phyloP scores from a whole-genome alignment of 495 filamentous ascomycete species.

The Aspergillus panamensis region DNA sequence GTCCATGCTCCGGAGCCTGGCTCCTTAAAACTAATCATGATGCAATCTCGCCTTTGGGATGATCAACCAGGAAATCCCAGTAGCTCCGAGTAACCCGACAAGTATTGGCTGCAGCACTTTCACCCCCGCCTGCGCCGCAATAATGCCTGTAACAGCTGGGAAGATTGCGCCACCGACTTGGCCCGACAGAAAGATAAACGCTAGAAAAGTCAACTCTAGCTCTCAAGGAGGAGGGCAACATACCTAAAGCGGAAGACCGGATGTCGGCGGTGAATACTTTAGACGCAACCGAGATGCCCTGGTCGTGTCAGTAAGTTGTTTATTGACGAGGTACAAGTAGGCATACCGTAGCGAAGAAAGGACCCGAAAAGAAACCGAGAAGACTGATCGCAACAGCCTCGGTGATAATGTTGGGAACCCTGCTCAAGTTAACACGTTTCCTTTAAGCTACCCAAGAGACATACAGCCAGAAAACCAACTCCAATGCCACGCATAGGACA shows the following conservation, averaged over 20 bases:
- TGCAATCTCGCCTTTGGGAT: slow-evolving; percentile 32
- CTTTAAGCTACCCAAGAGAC: not conserved
- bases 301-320: not conserved
- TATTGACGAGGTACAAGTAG: too few species aligned
- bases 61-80: slow-evolving; percentile 32
- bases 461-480: slow-evolving; percentile 36
- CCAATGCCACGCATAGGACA: slow-evolving; percentile 29
- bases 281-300: slow-evolving; percentile 32
- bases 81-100: slow-evolving; percentile 29
- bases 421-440: slow-evolving; percentile 4
- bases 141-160: slow-evolving; percentile 30
- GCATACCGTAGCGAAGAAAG: slow-evolving; percentile 34
- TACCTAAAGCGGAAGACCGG: slow-evolving; percentile 28
- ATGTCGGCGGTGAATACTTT: slow-evolving; percentile 30
- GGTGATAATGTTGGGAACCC: slow-evolving; percentile 33
- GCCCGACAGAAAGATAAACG: slow-evolving; percentile 31
- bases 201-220: not conserved
- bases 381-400: slow-evolving; percentile 34
- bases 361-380: slow-evolving; percentile 30
- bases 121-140: slow-evolving; percentile 26
- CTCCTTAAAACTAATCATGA: slow-evolving; percentile 2
- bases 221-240: not conserved
- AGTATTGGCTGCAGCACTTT: slow-evolving; percentile 33
- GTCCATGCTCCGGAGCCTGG: slow-evolving; percentile 9
- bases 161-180: slow-evolving; percentile 31